phyloP scores from a whole-genome alignment of 2,329 filamentous ascomycete species.

The Pseudogymnoascus sp. region DNA sequence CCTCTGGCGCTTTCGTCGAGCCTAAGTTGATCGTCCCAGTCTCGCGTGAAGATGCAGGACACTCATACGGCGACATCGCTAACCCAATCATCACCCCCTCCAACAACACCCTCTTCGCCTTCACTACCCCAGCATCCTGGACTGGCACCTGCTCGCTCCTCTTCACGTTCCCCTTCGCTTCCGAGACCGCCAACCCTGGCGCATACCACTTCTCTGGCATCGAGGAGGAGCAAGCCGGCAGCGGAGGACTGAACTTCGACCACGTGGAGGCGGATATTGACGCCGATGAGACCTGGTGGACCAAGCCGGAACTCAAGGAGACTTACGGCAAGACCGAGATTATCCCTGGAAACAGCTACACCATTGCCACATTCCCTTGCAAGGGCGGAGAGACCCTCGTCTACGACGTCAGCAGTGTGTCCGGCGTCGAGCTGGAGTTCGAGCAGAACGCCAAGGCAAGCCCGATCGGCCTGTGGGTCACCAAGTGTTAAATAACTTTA shows the following conservation, averaged over 20 bases:
- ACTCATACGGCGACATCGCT: constrained; percentile 19
- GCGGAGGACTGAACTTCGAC: constrained; percentile 25
- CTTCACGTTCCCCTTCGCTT: constrained; percentile 27
- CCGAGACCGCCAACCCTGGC: constrained; percentile 17
- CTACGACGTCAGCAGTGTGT: constrained; percentile 18
- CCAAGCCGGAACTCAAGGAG: constrained; percentile 15
- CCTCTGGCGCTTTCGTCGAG: constrained; percentile 18
- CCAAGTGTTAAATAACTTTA: constrained; percentile 8
- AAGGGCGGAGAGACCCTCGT: constrained; percentile 16
- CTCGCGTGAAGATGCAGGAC: constrained; percentile 17
- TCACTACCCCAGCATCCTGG: constrained; percentile 23
- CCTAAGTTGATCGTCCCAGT: constrained; percentile 26
- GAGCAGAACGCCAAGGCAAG: constrained; percentile 20
- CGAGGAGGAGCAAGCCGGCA: constrained; percentile 21
- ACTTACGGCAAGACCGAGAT: constrained; percentile 25
- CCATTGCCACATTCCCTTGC: constrained; percentile 24
- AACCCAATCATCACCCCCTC: constrained; percentile 21
- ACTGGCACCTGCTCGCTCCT: constrained; percentile 24
- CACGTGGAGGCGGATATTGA: constrained; percentile 18
- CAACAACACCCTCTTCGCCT: constrained; percentile 26
- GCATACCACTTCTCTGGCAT: constrained; percentile 24
- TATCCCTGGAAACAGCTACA: constrained; percentile 26
- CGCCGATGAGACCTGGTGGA: constrained; percentile 18
- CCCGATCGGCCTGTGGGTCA: constrained; percentile 23
- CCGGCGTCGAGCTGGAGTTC: constrained; percentile 23